Evolutionary conservation across 75 land plant genomes (phyloP), one percentile per base, ranked within the genome.

Genomic region (Selaginella tamariscina): DNA sequence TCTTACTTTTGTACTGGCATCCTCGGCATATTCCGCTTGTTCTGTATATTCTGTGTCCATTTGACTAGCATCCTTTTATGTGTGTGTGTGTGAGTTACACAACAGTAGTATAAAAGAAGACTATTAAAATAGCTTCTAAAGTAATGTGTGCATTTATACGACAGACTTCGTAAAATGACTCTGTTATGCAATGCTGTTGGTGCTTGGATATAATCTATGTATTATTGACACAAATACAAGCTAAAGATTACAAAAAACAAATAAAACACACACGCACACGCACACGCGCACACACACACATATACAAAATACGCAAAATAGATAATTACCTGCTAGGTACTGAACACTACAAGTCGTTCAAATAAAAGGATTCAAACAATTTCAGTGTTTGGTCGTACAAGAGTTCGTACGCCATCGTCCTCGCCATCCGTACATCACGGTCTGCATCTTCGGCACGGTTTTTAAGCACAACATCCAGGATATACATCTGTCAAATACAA

Each of bases 311-410:
- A n/a, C n/a, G n/a, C 32, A 64, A 68, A 60, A 22, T 22, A 1
- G 30, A 69, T 27, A 30, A 28, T 21, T 27, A 90, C 99, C 99
- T 95, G 76, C 84, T 86, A 31, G 96, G 78, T 69, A 64, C 87
- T 90, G 44, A 82, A 88, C 56, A 67, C 55, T 33, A 87, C 80
- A 73, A 90, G 87, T 24, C 73, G 70, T 55, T 77, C 87, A 59
- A 95, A 44, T 57, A 82, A 70, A 56, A 75, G 78, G 24, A 85
- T 26, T 2, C 90, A 75, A 28, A 88, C 78, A 64, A 89, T 72
- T 59, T 96, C 99, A 68, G 74, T 22, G 99, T 95, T 60, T 95
- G 99, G 78, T 95, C 99, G 72, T 95, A 95, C 65, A 91, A 87
- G 32, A 95, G 55, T 71, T 90, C 90, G 76, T 87, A 88, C 32